Conservation (phyloP, 2,329 filamentous ascomycete species). For the Aspergillus eucalypticola region DNA sequence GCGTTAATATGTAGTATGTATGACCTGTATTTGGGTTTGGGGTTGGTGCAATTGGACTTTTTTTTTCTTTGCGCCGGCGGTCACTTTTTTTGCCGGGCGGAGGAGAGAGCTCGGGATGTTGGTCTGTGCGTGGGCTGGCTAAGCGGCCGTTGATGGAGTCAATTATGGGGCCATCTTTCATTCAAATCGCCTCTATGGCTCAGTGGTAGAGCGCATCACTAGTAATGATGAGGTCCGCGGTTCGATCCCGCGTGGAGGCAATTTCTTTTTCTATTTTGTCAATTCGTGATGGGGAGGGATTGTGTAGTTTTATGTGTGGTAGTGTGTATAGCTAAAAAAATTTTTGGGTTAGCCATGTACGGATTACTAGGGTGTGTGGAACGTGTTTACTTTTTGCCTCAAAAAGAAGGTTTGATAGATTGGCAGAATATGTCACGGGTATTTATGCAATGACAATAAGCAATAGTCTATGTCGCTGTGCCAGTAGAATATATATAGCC, state of each 20-base stretch:
- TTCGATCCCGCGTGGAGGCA: neutral
- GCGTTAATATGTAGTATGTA: slow-evolving; percentile 1
- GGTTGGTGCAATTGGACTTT: slow-evolving; percentile 28
- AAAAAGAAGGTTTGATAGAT: neutral
- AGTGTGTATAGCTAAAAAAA: no score
- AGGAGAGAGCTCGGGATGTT: slow-evolving; percentile 26
- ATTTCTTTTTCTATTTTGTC: neutral
- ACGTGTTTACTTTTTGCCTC: neutral
- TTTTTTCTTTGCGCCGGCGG: slow-evolving; percentile 30
- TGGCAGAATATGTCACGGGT: neutral
- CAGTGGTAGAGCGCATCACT: neutral
- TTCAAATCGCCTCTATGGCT: neutral
- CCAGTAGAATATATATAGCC: neutral
- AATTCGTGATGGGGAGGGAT: neutral
- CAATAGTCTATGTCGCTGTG: neutral
- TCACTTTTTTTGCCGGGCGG: slow-evolving; percentile 37
- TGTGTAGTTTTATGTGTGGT: neutral
- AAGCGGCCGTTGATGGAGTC: neutral
- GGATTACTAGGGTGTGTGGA: neutral
- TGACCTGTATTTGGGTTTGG: neutral
- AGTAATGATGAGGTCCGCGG: neutral
- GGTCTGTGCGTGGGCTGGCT: slow-evolving; percentile 26
- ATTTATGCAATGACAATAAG: neutral
- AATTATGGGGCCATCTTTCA: neutral
- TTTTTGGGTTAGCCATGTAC: no score